A percentile compares a stretch with the other conserved stretches of the same genome.
phyloP scores from a whole-genome alignment of 495 filamentous ascomycete genomes.

The Parathielavia appendiculata region DNA sequence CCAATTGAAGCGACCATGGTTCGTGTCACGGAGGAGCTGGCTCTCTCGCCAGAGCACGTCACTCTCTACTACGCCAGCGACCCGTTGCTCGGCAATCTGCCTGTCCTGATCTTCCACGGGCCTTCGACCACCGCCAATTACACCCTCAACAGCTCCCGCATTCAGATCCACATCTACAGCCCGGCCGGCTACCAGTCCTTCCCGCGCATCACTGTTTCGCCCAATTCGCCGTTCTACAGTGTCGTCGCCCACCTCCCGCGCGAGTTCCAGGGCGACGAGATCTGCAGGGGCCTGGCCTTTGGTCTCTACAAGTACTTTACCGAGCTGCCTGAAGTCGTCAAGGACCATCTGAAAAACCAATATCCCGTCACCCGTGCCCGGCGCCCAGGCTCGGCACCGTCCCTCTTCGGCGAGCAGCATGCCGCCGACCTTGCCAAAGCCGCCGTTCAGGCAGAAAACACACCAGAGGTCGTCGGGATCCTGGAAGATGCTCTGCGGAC shows the following conservation, averaged over 20 bases:
- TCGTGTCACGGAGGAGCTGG: conserved; percentile 58
- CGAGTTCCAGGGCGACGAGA: conserved; percentile 88
- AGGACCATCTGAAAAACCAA: conserved; percentile 51
- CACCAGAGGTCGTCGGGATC: conserved; percentile 61
- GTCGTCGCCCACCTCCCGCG: conserved; percentile 88
- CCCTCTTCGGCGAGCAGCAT: conserved; percentile 85
- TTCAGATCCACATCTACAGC: conserved; percentile 87
- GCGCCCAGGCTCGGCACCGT: conserved; percentile 53
- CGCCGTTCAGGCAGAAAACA: conserved; percentile 73
- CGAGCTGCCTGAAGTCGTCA: conserved; percentile 73
- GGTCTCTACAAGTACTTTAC: conserved; percentile 88
- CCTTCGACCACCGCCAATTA: conserved; percentile 76
- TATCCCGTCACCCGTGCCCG: conserved; percentile 44
- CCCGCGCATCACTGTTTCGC: conserved; percentile 83
- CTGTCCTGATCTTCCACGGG: conserved; percentile 79
- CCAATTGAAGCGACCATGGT: conserved; percentile 56
- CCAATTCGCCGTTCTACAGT: conserved; percentile 88
- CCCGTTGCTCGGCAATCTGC: conserved; percentile 64
- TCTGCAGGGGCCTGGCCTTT: conserved; percentile 84
- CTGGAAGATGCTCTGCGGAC: conserved; percentile 68
- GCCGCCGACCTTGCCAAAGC: conserved; percentile 81
- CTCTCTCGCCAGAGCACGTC: conserved; percentile 69
- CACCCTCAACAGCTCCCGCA: conserved; percentile 79
- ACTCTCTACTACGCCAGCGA: conserved; percentile 78
- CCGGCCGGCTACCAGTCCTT: conserved; percentile 83